Evolutionary conservation across 352 stramenopile genomes (phyloP).

Genomic region (Globisporangium rhizosaccharum): DNA sequence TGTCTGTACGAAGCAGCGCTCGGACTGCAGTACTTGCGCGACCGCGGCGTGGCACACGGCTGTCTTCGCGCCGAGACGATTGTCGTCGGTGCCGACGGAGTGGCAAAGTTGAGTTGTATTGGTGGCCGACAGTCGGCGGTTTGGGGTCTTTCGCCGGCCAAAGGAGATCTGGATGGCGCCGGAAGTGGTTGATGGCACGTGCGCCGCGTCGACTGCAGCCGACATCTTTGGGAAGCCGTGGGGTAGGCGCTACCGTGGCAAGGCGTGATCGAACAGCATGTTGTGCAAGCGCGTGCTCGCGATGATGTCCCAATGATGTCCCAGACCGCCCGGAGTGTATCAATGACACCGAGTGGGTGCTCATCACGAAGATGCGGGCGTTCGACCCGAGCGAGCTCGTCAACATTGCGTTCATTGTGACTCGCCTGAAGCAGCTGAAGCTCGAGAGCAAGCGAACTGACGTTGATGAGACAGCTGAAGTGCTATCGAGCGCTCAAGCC

Average conservation of each 20-base stretch:
- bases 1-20: constrained; percentile 20
- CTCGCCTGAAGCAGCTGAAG: too few relatives aligned
- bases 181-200: background rate
- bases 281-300: too few relatives aligned
- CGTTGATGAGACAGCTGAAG: too few relatives aligned
- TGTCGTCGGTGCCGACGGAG: constrained; percentile 8
- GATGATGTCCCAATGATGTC: too few relatives aligned
- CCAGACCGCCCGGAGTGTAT: background rate
- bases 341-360: constrained; percentile 1
- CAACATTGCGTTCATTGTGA: too few relatives aligned
- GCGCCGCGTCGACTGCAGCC: constrained; percentile 6
- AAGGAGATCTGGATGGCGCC: constrained; percentile 8
- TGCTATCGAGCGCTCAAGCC: too few relatives aligned
- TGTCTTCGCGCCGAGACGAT: constrained; percentile 10
- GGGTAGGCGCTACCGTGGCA: too few relatives aligned
- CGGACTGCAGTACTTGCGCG: constrained; percentile 21
- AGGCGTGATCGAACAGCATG: too few relatives aligned
- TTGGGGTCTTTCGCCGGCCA: too few relatives aligned
- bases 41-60: constrained; percentile 15
- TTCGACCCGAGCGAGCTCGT: too few relatives aligned
- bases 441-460: too few relatives aligned
- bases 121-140: background rate
- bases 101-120: constrained; percentile 11
- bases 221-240: constrained; percentile 16
- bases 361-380: too few relatives aligned